phyloP scores from a whole-genome alignment of 2,329 filamentous ascomycete genomes.

The Ophiostoma piceae region DNA sequence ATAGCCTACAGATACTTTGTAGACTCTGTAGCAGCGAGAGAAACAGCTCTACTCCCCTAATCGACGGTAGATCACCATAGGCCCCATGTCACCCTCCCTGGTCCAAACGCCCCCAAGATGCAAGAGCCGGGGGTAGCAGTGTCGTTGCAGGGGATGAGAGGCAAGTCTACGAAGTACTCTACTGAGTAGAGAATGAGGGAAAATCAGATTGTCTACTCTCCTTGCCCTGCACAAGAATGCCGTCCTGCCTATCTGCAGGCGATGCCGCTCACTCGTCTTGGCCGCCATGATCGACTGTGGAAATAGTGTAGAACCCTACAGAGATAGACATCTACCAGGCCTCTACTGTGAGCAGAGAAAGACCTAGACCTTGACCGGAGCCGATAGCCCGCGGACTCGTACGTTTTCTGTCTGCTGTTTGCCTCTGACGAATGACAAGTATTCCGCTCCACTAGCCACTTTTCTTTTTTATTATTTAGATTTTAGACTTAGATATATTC shows the following conservation, averaged over 20 bases:
- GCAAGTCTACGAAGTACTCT: no score
- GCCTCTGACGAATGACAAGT: neutral
- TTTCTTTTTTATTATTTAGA: neutral
- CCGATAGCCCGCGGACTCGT: conserved; percentile 7
- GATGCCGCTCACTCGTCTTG: neutral
- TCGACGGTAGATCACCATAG: conserved; percentile 5
- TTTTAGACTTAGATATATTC: no score
- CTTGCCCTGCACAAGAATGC: neutral
- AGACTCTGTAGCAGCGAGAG: neutral
- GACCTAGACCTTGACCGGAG: neutral
- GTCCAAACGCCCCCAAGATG: conserved; percentile 9
- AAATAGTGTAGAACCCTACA: no score
- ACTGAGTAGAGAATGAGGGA: neutral
- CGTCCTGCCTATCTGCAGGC: conserved; percentile 3
- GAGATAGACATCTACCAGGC: no score
- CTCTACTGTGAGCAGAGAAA: no score
- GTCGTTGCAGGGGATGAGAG: neutral
- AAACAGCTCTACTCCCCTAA: neutral
- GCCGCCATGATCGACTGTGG: neutral
- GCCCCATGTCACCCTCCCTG: conserved; percentile 13
- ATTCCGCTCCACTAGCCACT: neutral
- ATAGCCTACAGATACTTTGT: neutral
- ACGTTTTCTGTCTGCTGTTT: neutral
- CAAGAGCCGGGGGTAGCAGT: conserved; percentile 11
- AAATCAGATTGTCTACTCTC: neutral